Evolutionary conservation across 2,329 filamentous ascomycete species (phyloP).

Genomic region (Botrytis medusae): DNA sequence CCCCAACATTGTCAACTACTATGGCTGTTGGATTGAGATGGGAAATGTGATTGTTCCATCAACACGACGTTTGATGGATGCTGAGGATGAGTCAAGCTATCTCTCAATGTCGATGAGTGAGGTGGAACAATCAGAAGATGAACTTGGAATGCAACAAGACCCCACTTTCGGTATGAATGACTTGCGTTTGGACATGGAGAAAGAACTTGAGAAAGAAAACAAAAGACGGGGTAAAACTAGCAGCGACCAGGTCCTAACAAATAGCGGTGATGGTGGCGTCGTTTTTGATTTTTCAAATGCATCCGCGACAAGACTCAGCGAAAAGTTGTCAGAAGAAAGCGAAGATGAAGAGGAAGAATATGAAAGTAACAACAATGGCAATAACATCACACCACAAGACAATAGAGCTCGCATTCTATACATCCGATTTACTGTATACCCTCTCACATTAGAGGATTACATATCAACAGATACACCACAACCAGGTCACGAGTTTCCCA

Average conservation of each 20-base stretch:
- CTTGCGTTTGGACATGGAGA: slow-evolving; percentile 18
- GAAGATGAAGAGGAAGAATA: not conserved
- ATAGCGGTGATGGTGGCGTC: not conserved
- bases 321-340: not conserved
- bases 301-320: not conserved
- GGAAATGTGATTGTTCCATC: slow-evolving; percentile 11
- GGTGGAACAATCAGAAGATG: slow-evolving; percentile 12
- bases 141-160: slow-evolving; percentile 5
- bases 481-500: slow-evolving; percentile 23
- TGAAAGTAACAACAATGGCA: not conserved
- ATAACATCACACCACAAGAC: slow-evolving; percentile 2
- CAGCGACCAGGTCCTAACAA: not conserved
- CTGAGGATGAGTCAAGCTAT: slow-evolving; percentile 5
- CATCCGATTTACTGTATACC: slow-evolving; percentile 60
- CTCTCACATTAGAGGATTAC: slow-evolving; percentile 60
- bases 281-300: slow-evolving; percentile 7
- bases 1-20: slow-evolving; percentile 65
- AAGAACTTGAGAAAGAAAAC: slow-evolving; percentile 12
- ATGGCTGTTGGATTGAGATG: slow-evolving; percentile 62
- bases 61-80: slow-evolving; percentile 32
- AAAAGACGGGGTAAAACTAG: slow-evolving; percentile 4
- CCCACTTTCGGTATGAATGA: slow-evolving; percentile 3
- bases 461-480: slow-evolving; percentile 44
- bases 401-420: slow-evolving; percentile 31
- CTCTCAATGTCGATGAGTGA: slow-evolving; percentile 11